Conservation (phyloP, 2,329 filamentous ascomycete genomes). For the Trichophyton simii region DNA sequence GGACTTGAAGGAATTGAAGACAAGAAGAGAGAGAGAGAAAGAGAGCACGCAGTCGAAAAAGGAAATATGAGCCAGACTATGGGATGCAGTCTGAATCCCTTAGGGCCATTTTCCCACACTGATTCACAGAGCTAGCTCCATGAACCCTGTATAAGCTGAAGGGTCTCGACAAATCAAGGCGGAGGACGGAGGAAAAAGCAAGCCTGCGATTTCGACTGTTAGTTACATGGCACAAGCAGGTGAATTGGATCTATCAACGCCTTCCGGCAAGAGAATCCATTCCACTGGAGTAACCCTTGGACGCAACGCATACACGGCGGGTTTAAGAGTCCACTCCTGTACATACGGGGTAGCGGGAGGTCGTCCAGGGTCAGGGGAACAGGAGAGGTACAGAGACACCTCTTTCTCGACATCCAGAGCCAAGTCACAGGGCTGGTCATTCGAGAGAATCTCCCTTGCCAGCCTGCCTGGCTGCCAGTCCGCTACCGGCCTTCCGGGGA, state of each 20-base stretch:
- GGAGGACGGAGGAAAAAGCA: not conserved
- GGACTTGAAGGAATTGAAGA: not conserved
- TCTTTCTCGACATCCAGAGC: not conserved
- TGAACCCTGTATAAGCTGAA: slow-evolving; percentile 1
- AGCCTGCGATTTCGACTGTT: not conserved
- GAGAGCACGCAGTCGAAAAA: not conserved
- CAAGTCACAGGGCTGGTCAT: not conserved
- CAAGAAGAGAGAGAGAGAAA: not conserved
- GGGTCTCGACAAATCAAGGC: slow-evolving; percentile 3
- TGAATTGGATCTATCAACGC: slow-evolving; percentile 4
- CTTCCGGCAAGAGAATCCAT: slow-evolving; percentile 1
- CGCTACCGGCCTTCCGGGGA: not conserved
- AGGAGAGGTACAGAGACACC: not conserved
- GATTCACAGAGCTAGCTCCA: slow-evolving; percentile 2
- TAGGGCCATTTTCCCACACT: not conserved
- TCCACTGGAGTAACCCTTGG: slow-evolving; percentile 2
- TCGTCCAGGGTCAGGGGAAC: not conserved
- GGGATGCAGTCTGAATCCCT: slow-evolving; percentile 1
- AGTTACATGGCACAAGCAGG: slow-evolving; percentile 4
- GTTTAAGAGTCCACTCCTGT: not conserved
- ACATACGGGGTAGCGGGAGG: not conserved
- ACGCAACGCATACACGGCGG: not conserved
- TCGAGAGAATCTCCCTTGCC: too few species aligned
- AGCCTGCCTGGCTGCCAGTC: too few species aligned
- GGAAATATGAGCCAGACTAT: slow-evolving; percentile 2